Base-by-base conservation (phyloP, 2,329 filamentous ascomycete species). In the Lojkania enalia region DNA sequence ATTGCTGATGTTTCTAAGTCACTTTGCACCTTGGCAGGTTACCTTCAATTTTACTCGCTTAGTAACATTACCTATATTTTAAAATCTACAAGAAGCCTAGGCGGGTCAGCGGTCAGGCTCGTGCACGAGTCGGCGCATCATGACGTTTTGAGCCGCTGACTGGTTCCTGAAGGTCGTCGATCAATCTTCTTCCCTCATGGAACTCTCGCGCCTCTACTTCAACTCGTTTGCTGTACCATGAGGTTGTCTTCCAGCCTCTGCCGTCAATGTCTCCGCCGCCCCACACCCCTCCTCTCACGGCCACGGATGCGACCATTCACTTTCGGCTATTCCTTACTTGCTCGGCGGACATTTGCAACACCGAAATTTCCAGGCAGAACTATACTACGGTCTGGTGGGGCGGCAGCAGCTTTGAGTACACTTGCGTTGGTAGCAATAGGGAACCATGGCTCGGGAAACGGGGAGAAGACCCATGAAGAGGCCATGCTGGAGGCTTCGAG, bases 401-500 rank as follows among this genome's bases (percentile, higher is more conserved):
- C 60, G 5, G 54, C 60, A n/a, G 59, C 58, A 11, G 60, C 61
- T 13, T 67, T 85, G 39, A 79, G 75, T 18, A 81, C 83, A 0
- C 77, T 75, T 4, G 81, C 78, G 1, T 84, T 85, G 51, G 76
- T 86, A 29, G 72, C 79, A 42, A 70, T 85, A 32, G 76, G 77
- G 37, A 74, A 81, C 50, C 72, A 79, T 33, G 70, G 77, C 20
- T 66, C 64, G 11, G 65, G 70, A 33, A 68, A 69, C 42, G 66
- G 73, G 16, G 70, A 75, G 19, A 77, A 86, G 61, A 96, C 91
- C 2, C 82, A 83, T 19, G 91, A 96, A 72, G 81, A 81, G 70
- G 86, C 89, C 54, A 96, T 96, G 92, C 80, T 96, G 12, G 82
- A 90, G 66, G 83, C 79, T 2, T 96, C 91, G 27, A 77, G 88